These are phyloP conservation scores for Gynostemma pentaphyllum DNA, from an alignment of 306 rosid species.

Conservation along the genomic window DNA sequence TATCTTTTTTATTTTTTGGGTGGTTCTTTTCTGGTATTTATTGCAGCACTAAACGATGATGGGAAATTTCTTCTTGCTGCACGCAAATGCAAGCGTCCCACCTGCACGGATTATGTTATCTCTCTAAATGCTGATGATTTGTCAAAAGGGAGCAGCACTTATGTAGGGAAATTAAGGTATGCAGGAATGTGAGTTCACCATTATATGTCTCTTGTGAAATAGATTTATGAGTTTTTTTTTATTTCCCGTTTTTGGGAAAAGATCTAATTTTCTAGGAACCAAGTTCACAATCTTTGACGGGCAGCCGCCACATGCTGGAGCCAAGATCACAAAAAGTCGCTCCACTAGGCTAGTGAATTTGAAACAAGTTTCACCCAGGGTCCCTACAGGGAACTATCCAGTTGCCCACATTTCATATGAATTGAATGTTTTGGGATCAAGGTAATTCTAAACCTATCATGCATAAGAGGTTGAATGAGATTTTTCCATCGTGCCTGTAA, in stretches of 20 bases:
- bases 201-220: neutral
- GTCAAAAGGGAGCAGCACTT: slow-evolving; percentile 81
- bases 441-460: slow-evolving; percentile 31
- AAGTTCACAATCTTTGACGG: slow-evolving; percentile 83
- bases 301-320: slow-evolving; percentile 76
- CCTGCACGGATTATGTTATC: slow-evolving; percentile 75
- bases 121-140: slow-evolving; percentile 59
- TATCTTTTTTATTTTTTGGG: slow-evolving; percentile 12
- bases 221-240: slow-evolving; percentile 7
- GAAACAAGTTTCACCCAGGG: slow-evolving; percentile 76
- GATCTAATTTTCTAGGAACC: slow-evolving; percentile 92
- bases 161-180: slow-evolving; percentile 83
- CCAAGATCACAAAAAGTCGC: slow-evolving; percentile 59
- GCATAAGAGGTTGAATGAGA: too few species aligned
- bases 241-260: slow-evolving; percentile 14
- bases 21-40: neutral
- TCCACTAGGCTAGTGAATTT: slow-evolving; percentile 72
- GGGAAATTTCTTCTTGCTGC: slow-evolving; percentile 99
- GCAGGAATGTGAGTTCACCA: slow-evolving; percentile 7
- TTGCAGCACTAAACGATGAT: slow-evolving; percentile 56
- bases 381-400: slow-evolving; percentile 82
- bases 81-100: slow-evolving; percentile 80
- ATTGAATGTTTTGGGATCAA: slow-evolving; percentile 83
- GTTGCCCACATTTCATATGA: slow-evolving; percentile 86
- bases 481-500: too few species aligned